Conservation (phyloP, 176 grass and related monocot genomes). For the Melocanna baccifera region DNA sequence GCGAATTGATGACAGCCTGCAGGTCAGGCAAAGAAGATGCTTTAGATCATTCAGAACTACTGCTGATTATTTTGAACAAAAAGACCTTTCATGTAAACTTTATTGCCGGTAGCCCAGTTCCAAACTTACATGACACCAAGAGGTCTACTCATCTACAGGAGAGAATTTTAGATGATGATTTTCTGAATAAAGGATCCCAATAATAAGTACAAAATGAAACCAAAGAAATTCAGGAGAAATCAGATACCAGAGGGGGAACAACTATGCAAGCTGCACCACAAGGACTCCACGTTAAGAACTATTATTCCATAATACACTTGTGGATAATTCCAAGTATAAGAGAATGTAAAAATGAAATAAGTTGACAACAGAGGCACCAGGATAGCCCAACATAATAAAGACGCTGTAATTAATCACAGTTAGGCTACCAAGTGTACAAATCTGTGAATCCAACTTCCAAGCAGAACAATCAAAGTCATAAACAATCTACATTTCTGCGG, state of each 20-base stretch:
- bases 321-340: slow-evolving; percentile 26
- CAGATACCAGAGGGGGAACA: neutral
- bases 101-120: neutral
- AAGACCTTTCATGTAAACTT: neutral
- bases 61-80: neutral
- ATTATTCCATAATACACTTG: slow-evolving; percentile 39
- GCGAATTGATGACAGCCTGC: neutral
- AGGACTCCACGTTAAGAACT: slow-evolving; percentile 33
- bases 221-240: too few species aligned
- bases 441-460: slow-evolving; percentile 33
- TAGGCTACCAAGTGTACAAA: slow-evolving; percentile 37
- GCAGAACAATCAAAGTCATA: slow-evolving; percentile 34
- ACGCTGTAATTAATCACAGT: neutral
- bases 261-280: slow-evolving; percentile 39
- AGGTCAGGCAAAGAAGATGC: neutral
- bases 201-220: neutral
- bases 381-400: slow-evolving; percentile 20
- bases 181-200: neutral
- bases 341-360: slow-evolving; percentile 24
- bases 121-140: neutral
- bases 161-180: neutral
- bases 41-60: neutral
- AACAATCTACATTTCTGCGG: slow-evolving; percentile 54
- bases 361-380: slow-evolving; percentile 24
- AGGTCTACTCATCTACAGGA: neutral